Conservation (phyloP, 129 eudicot species). For the Gnaphalium uliginosum region DNA sequence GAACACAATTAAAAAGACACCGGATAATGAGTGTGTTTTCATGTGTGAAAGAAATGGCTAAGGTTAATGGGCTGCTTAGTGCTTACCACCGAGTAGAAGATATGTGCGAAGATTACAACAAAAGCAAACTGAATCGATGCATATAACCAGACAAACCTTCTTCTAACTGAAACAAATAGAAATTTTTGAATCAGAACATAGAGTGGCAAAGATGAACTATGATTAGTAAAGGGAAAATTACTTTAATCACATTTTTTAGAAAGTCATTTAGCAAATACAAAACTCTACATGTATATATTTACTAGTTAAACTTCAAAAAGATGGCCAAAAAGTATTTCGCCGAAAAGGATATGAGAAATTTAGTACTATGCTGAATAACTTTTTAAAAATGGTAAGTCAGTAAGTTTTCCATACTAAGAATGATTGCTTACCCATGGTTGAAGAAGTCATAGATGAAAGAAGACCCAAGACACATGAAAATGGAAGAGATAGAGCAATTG, state of each 20-base stretch:
- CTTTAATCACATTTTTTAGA: too few species aligned
- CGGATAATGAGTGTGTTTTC: neutral
- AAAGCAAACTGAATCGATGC: slow-evolving; percentile 73
- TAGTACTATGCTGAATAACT: too few species aligned
- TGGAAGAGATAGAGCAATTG: slow-evolving; percentile 89
- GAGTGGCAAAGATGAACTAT: neutral
- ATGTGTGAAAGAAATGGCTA: slow-evolving; percentile 1
- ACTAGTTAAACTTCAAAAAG: neutral
- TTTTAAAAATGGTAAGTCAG: too few species aligned
- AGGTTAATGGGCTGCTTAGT: slow-evolving; percentile 37
- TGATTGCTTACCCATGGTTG: slow-evolving; percentile 78
- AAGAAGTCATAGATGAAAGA: slow-evolving; percentile 83
- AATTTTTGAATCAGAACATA: slow-evolving; percentile 6
- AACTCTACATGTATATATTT: too few species aligned
- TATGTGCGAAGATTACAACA: slow-evolving; percentile 78
- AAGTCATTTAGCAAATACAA: too few species aligned
- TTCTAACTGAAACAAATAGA: slow-evolving; percentile 48
- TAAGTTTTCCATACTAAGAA: neutral
- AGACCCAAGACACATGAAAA: slow-evolving; percentile 91
- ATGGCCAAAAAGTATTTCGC: too few species aligned
- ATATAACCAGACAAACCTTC: slow-evolving; percentile 80
- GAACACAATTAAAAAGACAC: neutral
- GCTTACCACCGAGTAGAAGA: slow-evolving; percentile 84
- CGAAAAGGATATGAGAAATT: too few species aligned
- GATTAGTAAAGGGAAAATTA: too few species aligned